Evolutionary conservation across 2,329 filamentous ascomycete genomes (phyloP).

Genomic region (Ilyonectria mors-panacis): DNA sequence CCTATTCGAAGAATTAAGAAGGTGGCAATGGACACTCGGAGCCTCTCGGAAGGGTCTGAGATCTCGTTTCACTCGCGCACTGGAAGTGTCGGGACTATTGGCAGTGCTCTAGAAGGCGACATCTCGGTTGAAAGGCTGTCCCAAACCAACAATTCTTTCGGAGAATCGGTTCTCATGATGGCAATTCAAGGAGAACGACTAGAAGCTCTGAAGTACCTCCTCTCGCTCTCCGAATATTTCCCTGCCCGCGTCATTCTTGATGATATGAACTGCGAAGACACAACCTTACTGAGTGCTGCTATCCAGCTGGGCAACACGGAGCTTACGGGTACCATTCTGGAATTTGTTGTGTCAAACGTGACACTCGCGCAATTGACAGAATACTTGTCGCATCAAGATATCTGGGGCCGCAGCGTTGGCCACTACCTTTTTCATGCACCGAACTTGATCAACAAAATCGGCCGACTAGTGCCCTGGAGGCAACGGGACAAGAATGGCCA

Average conservation of each 20-base stretch:
- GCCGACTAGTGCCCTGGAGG: slow-evolving; percentile 86
- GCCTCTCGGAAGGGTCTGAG: slow-evolving; percentile 88
- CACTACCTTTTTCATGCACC: slow-evolving; percentile 97
- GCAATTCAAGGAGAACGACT: slow-evolving; percentile 81
- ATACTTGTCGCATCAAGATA: slow-evolving; percentile 85
- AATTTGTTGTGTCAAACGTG: slow-evolving; percentile 74
- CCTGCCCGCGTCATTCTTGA: slow-evolving; percentile 79
- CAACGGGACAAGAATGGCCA: slow-evolving; percentile 96
- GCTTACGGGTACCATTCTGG: slow-evolving; percentile 81
- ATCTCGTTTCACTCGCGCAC: slow-evolving; percentile 87
- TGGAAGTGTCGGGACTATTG: slow-evolving; percentile 81
- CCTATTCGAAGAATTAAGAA: slow-evolving; percentile 75
- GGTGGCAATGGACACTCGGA: slow-evolving; percentile 91
- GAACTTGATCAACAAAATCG: slow-evolving; percentile 82
- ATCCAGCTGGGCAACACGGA: slow-evolving; percentile 86
- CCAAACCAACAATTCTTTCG: slow-evolving; percentile 77
- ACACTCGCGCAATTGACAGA: slow-evolving; percentile 69
- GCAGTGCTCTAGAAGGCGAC: slow-evolving; percentile 85
- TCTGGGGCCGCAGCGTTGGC: slow-evolving; percentile 88
- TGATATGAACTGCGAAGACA: slow-evolving; percentile 91
- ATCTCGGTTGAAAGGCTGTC: slow-evolving; percentile 85
- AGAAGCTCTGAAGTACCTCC: slow-evolving; percentile 82
- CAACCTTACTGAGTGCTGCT: slow-evolving; percentile 89
- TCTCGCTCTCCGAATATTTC: slow-evolving; percentile 84
- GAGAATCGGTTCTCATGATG: slow-evolving; percentile 93